A percentile compares a stretch with the other conserved stretches of the same genome.
Evolutionary conservation across 306 rosid genomes (phyloP).

Genomic region (Medicago arabica): DNA sequence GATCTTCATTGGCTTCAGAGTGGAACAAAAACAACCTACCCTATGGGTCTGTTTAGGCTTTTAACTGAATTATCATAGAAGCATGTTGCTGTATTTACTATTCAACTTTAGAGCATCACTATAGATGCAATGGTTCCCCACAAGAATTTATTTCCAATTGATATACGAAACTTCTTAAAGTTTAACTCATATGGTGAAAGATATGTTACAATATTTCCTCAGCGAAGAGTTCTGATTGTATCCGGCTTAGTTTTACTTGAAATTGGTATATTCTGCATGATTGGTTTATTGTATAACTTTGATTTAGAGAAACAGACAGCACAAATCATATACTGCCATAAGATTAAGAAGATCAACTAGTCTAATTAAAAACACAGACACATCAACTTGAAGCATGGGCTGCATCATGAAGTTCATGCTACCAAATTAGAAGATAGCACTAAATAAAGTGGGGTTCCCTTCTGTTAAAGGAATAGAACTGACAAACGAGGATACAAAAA

Average conservation of each 20-base stretch:
- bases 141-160: background rate
- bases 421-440: too few species aligned
- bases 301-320: background rate
- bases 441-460: background rate
- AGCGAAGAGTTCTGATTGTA: background rate
- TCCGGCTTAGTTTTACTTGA: background rate
- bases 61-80: background rate
- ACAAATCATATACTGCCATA: background rate
- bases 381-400: too few species aligned
- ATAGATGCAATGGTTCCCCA: slow-evolving; percentile 11
- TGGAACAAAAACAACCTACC: background rate
- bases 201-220: background rate
- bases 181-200: background rate
- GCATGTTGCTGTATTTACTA: background rate
- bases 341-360: background rate
- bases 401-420: too few species aligned
- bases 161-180: background rate
- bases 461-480: background rate
- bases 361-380: background rate
- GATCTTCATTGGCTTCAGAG: background rate
- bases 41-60: background rate
- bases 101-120: slow-evolving; percentile 6
- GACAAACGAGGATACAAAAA: too few species aligned
- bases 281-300: background rate
- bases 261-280: slow-evolving; percentile 9